These are phyloP conservation scores for Cytidiella melzeri DNA, from an alignment of 768 basidiomycete genomes.

Conservation along the genomic window DNA sequence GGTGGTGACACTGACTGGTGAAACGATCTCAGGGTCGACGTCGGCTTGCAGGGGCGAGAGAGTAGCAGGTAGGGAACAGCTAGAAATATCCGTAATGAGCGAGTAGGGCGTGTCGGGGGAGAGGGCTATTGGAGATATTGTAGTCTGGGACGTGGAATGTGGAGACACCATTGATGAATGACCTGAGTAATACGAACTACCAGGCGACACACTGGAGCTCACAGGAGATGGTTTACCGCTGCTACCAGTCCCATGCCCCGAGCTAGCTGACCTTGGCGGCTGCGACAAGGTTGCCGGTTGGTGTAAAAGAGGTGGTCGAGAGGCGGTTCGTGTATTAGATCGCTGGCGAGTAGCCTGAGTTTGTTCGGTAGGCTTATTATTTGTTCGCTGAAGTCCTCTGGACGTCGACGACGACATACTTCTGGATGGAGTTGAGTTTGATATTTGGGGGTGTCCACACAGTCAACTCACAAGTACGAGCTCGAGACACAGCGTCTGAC, in stretches of 20 bases:
- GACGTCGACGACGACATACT: neutral
- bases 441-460: too few relatives aligned
- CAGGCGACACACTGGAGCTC: too few relatives aligned
- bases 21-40: slow-evolving; percentile 1
- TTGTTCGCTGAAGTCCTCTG: neutral
- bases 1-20: neutral
- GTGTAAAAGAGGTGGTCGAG: slow-evolving; percentile 7
- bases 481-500: too few relatives aligned
- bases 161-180: neutral
- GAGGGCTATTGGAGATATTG: slow-evolving; percentile 3
- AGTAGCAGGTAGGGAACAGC: slow-evolving; percentile 8
- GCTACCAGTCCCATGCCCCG: neutral
- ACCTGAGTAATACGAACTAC: too few relatives aligned
- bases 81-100: neutral
- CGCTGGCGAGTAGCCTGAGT: slow-evolving; percentile 2
- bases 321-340: slow-evolving; percentile 8
- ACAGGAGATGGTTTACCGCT: neutral
- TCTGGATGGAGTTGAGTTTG: too few relatives aligned
- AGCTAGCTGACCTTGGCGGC: neutral
- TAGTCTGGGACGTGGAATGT: slow-evolving; percentile 3
- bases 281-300: slow-evolving; percentile 3
- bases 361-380: neutral
- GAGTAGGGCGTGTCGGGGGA: slow-evolving; percentile 6
- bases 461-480: too few relatives aligned
- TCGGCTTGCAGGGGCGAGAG: slow-evolving; percentile 7